Conservation (phyloP, 306 rosid species). For the Vicia faba region DNA sequence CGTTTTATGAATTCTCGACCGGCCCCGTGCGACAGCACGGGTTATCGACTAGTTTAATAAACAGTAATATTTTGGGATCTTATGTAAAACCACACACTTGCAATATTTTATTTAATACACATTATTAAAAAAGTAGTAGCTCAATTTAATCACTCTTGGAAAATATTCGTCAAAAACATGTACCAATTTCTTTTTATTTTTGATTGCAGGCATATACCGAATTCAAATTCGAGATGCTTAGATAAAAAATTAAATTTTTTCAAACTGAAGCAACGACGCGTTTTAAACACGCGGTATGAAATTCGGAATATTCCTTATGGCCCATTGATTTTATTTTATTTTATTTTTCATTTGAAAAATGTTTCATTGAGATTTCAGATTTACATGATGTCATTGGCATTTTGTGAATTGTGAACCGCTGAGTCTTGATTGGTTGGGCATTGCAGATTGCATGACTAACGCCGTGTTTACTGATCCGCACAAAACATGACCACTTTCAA, state of each 20-base stretch:
- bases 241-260: background rate
- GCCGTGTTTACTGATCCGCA: background rate
- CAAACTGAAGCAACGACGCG: background rate
- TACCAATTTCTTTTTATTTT: background rate
- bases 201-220: background rate
- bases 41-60: no score
- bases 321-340: background rate
- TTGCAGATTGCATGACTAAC: slow-evolving; percentile 2
- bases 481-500: background rate
- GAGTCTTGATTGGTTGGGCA: background rate
- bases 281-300: background rate
- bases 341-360: no score
- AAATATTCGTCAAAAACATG: background rate
- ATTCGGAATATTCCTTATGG: background rate
- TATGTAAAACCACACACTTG: background rate
- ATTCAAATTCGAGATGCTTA: background rate
- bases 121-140: background rate
- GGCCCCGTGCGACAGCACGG: no score
- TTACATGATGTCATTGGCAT: background rate
- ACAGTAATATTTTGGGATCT: background rate
- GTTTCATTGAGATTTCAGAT: background rate
- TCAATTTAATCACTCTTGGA: background rate
- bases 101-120: background rate
- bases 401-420: background rate
- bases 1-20: no score